A percentile compares a stretch with the other conserved stretches of the same genome.
phyloP scores from a whole-genome alignment of 2,329 filamentous ascomycete species.

The Diplodia scrobiculata region DNA sequence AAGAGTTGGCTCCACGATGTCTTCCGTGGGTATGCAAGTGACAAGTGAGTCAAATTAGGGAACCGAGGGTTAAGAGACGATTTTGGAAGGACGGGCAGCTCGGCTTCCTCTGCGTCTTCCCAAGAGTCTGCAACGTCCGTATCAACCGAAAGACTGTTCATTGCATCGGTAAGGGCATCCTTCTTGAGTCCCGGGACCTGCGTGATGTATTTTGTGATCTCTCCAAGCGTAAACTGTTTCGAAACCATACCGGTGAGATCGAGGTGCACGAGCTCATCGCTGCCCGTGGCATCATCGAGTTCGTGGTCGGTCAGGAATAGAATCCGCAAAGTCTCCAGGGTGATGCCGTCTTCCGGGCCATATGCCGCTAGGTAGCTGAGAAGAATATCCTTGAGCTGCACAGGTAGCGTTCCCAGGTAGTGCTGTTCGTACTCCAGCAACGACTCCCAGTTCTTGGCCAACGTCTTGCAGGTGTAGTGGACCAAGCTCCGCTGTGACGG shows the following conservation, averaged over 20 bases:
- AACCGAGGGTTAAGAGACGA: constrained; percentile 45
- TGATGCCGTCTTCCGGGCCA: constrained; percentile 47
- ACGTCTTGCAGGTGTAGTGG: constrained; percentile 55
- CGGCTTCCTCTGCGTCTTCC: constrained; percentile 42
- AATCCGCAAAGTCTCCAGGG: constrained; percentile 52
- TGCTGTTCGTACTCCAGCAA: constrained; percentile 60
- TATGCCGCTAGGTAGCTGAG: constrained; percentile 60
- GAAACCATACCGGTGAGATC: constrained; percentile 58
- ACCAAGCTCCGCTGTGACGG: constrained; percentile 48
- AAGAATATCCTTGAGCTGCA: constrained; percentile 55
- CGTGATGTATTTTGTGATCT: constrained; percentile 51
- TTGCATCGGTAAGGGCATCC: constrained; percentile 29
- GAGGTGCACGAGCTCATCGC: constrained; percentile 52
- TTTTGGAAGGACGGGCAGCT: constrained; percentile 28
- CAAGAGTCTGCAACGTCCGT: constrained; percentile 48
- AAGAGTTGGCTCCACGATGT: constrained; percentile 61
- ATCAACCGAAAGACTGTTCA: constrained; percentile 32
- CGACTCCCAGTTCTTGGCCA: constrained; percentile 60
- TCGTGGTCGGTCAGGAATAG: constrained; percentile 50
- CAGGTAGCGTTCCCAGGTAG: constrained; percentile 56
- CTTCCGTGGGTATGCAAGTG: constrained; percentile 56
- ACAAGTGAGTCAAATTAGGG: constrained; percentile 59
- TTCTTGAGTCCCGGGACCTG: constrained; percentile 26
- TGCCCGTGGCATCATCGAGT: constrained; percentile 41
- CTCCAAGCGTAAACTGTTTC: constrained; percentile 52